phyloP scores from a whole-genome alignment of 805 yeast genomes.

The Spathaspora passalidarum region DNA sequence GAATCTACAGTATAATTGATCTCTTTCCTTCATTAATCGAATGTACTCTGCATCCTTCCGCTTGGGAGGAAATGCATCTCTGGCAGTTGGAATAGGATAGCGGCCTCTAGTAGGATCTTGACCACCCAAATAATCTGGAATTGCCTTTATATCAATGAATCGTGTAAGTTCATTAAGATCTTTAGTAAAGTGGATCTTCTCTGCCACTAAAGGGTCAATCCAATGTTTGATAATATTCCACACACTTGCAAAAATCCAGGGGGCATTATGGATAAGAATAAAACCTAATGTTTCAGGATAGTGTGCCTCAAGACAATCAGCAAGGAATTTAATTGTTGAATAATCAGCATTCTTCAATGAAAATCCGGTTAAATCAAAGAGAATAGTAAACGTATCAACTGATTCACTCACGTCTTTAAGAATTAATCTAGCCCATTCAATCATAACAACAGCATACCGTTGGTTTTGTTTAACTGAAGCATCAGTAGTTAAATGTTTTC shows the following conservation, averaged over 20 bases:
- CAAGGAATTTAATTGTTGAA: constrained; percentile 83
- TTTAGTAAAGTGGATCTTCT: constrained; percentile 84
- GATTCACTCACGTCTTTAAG: constrained; percentile 58
- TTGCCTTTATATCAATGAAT: constrained; percentile 53
- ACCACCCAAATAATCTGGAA: constrained; percentile 80
- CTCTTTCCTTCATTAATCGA: constrained; percentile 49
- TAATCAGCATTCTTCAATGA: constrained; percentile 92
- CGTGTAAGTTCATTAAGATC: constrained; percentile 61
- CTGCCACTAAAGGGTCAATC: constrained; percentile 95
- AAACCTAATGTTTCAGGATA: constrained; percentile 92
- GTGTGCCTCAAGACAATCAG: constrained; percentile 89
- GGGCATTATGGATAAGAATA: constrained; percentile 86
- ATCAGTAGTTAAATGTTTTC: constrained; percentile 58
- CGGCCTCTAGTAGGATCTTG: constrained; percentile 53
- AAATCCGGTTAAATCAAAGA: constrained; percentile 86
- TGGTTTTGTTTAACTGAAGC: constrained; percentile 66
- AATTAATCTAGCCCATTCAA: constrained; percentile 79
- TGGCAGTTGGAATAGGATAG: constrained; percentile 68
- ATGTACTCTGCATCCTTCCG: constrained; percentile 39
- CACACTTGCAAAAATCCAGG: constrained; percentile 93
- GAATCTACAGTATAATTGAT: constrained; percentile 49
- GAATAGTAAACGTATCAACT: constrained; percentile 60
- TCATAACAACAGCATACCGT: constrained; percentile 67
- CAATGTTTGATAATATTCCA: constrained; percentile 92
- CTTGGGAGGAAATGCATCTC: constrained; percentile 20